Base-by-base conservation (phyloP, 306 rosid species). In the Fragaria iinumae region DNA sequence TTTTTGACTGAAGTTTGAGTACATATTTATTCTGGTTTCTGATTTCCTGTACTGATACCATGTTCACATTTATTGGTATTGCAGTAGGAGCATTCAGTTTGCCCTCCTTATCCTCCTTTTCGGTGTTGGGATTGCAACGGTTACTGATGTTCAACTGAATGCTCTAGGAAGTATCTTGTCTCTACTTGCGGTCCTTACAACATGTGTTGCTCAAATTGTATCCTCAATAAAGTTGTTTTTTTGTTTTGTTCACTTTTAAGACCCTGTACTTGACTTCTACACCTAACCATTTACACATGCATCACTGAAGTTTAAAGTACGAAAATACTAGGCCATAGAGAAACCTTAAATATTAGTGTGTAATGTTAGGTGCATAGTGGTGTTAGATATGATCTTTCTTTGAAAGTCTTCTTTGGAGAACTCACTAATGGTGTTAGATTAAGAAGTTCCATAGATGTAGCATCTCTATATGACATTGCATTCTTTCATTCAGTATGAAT, bases 171-270 rank as follows among this genome's bases (percentile, higher is more conserved):
- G 91, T 81, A 74, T 85, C 89, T 81, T 94, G 81, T 92, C 98
- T 77, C 79, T 92, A 3, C 95, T 94, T 36, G 98, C 98, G 8
- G 85, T 94, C 82, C 79, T 92, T 80, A 92, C 98, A 74, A 94
- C 98, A 29, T 94, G 97, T 0, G 88, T 94, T 84, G 97, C 98
- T 79, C 98, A 94, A 80, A 94, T 94, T 84, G 98, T 94, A 94
- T 94, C 98, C 97, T 91, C 63, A 64, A 72, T 34, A 79, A 45
- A 14, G 47, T 73, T 20, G 47, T 71, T 71, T 64, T 63, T 71
- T 29, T 41, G 29, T 17, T 7, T 6, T 14, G 3, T 72, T 65
- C 0, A n/a, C n/a, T 73, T 16, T 21, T 9, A 25, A 21, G 45
- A 39, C 4, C 9, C 6, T 2, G 41, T 18, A 18, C n/a, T 20